A percentile compares a stretch with the other conserved stretches of the same genome.
Evolutionary conservation across 1,284 basidiomycete genomes (phyloP).

Genomic region (Moniliophthora roreri): DNA sequence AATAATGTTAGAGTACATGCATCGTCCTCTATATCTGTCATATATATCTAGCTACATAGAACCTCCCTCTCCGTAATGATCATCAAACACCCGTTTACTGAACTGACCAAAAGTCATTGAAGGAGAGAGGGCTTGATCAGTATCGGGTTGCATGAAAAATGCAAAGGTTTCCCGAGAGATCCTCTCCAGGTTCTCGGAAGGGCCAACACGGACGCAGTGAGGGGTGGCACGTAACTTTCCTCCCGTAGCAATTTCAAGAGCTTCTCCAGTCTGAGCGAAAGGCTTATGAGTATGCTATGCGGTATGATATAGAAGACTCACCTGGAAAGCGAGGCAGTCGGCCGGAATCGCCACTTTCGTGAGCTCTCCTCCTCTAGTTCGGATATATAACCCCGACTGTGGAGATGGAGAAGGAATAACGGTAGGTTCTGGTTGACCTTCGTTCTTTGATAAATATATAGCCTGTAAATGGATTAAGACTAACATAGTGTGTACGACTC

Average conservation of each 20-base stretch:
- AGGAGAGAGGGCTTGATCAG: constrained; percentile 68
- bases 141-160: constrained; percentile 91
- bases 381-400: constrained; percentile 85
- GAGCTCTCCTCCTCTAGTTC: constrained; percentile 71
- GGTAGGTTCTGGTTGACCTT: constrained; percentile 37
- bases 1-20: background rate
- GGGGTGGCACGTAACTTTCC: constrained; percentile 82
- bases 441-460: constrained; percentile 65
- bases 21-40: background rate
- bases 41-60: constrained; percentile 22
- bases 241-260: constrained; percentile 82
- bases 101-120: constrained; percentile 85
- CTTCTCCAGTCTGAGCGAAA: constrained; percentile 75
- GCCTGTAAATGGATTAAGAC: constrained; percentile 56
- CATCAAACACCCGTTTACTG: constrained; percentile 77
- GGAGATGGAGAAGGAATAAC: constrained; percentile 68
- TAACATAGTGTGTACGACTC: constrained; percentile 29
- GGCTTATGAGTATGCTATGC: background rate
- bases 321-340: constrained; percentile 79
- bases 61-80: constrained; percentile 64
- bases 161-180: constrained; percentile 86
- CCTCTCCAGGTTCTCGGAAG: constrained; percentile 39
- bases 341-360: constrained; percentile 83
- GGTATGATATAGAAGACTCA: background rate
- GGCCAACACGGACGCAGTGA: constrained; percentile 82